These are phyloP conservation scores for Pisolithus tinctorius DNA, from an alignment of 768 basidiomycete species.

Conservation along the genomic window DNA sequence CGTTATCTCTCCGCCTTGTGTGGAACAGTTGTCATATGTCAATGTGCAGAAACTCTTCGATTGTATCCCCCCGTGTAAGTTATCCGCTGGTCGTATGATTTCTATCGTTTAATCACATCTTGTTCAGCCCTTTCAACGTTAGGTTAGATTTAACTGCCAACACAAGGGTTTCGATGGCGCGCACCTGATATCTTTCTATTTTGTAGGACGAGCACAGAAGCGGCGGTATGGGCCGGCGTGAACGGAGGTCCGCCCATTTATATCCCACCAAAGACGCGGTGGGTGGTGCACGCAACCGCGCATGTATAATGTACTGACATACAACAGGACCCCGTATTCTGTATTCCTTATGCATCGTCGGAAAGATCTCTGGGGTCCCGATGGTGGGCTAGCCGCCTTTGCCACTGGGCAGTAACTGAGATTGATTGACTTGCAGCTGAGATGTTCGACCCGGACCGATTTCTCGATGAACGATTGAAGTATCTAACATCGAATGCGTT, in stretches of 20 bases:
- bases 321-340: conserved; percentile 8
- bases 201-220: conserved; percentile 17
- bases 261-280: conserved; percentile 28
- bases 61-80: conserved; percentile 26
- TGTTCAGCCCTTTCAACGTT: conserved; percentile 15
- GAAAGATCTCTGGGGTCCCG: conserved; percentile 31
- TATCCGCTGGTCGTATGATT: neutral
- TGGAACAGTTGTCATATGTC: neutral
- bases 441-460: conserved; percentile 60
- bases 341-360: conserved; percentile 32
- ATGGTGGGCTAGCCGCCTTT: neutral
- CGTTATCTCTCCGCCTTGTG: neutral
- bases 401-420: neutral
- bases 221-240: conserved; percentile 16
- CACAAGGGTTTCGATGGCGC: no score
- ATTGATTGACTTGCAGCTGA: conserved; percentile 32
- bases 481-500: conserved; percentile 51
- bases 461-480: conserved; percentile 55
- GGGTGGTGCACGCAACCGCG: neutral
- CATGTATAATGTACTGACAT: neutral
- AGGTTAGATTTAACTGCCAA: conserved; percentile 5
- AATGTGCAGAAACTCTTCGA: conserved; percentile 25
- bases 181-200: neutral
- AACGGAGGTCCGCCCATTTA: conserved; percentile 24
- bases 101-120: neutral